phyloP scores from a whole-genome alignment of 768 basidiomycete genomes.

The Termitomyces sp. region DNA sequence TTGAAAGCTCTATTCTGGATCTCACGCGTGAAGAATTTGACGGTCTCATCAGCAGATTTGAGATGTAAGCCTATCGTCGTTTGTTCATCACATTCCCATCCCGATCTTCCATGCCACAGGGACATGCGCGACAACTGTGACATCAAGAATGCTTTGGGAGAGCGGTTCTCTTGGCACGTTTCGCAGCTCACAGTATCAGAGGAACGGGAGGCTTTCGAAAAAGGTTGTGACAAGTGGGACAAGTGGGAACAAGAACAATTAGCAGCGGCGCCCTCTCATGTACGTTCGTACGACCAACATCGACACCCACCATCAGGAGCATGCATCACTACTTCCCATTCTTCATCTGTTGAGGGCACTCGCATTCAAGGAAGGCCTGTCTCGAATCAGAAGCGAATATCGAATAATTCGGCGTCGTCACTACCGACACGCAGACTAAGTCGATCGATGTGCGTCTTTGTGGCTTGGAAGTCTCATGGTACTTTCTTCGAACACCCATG shows the following conservation, averaged over 20 bases:
- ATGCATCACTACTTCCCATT: neutral
- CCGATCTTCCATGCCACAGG: slow-evolving; percentile 25
- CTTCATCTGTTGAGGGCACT: neutral
- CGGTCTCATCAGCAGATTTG: slow-evolving; percentile 46
- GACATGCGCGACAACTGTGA: slow-evolving; percentile 62
- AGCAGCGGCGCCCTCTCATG: neutral
- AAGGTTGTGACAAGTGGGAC: slow-evolving; percentile 53
- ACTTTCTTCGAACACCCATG: neutral
- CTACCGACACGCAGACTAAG: slow-evolving; percentile 37
- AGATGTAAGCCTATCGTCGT: slow-evolving; percentile 41
- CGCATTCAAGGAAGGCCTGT: neutral
- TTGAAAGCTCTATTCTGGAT: slow-evolving; percentile 33
- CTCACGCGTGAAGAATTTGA: slow-evolving; percentile 63
- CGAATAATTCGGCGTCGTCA: slow-evolving; percentile 11
- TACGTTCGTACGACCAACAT: neutral
- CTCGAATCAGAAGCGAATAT: slow-evolving; percentile 4
- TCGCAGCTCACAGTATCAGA: slow-evolving; percentile 33
- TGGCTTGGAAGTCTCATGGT: slow-evolving; percentile 47
- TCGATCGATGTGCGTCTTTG: slow-evolving; percentile 47
- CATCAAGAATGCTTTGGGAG: slow-evolving; percentile 36
- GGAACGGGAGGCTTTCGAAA: slow-evolving; percentile 52
- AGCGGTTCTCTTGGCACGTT: slow-evolving; percentile 44
- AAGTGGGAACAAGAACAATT: slow-evolving; percentile 34
- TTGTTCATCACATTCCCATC: neutral
- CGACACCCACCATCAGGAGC: slow-evolving; percentile 4